These are phyloP conservation scores for Morella rubra DNA, from an alignment of 306 rosid genomes.

Conservation along the genomic window DNA sequence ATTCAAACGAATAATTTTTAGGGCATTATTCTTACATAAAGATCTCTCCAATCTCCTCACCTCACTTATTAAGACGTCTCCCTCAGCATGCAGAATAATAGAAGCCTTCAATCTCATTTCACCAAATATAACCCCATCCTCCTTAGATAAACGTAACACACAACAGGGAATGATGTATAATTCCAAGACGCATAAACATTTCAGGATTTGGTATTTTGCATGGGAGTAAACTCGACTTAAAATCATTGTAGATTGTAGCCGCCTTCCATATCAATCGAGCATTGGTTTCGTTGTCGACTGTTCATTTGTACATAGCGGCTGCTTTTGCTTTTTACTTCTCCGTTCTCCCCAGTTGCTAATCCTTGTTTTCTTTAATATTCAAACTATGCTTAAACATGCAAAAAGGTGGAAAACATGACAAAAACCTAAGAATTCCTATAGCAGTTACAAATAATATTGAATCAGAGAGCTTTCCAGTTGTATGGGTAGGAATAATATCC, in stretches of 20 bases:
- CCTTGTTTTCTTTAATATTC: slow-evolving; percentile 38
- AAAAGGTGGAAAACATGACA: background rate
- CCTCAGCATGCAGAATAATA: too few relatives aligned
- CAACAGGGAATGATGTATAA: too few relatives aligned
- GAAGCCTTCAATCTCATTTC: too few relatives aligned
- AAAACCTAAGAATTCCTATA: slow-evolving; percentile 33
- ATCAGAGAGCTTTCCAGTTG: slow-evolving; percentile 35
- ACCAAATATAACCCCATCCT: too few relatives aligned
- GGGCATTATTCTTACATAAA: too few relatives aligned
- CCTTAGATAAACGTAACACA: too few relatives aligned
- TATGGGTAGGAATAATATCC: too few relatives aligned
- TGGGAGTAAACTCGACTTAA: background rate
- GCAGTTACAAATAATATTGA: slow-evolving; percentile 27
- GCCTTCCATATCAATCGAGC: background rate
- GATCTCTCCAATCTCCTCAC: too few relatives aligned
- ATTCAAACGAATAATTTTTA: too few relatives aligned
- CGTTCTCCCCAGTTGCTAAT: background rate
- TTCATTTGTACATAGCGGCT: background rate
- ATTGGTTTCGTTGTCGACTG: too few relatives aligned
- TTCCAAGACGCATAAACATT: background rate
- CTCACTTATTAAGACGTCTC: too few relatives aligned
- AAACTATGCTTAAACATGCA: slow-evolving; percentile 43
- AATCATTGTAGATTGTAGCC: background rate
- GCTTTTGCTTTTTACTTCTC: background rate
- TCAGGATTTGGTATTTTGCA: too few relatives aligned